phyloP scores from a whole-genome alignment of 352 stramenopile species.

The Phytophthora ohioensis region DNA sequence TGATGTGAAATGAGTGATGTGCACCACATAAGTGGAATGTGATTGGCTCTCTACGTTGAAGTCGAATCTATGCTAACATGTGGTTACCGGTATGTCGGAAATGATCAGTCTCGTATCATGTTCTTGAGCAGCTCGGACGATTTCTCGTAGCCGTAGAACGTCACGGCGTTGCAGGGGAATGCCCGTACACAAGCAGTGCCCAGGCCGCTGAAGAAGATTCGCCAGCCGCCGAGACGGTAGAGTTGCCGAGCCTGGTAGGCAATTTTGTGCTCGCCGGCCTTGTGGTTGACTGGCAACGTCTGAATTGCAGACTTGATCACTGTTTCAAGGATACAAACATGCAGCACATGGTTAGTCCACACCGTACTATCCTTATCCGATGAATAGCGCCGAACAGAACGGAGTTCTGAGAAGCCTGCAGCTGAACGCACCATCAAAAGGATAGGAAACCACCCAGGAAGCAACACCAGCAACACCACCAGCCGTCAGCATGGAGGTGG shows the following conservation, averaged over 20 bases:
- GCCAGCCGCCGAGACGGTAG: conserved; percentile 68
- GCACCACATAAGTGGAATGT: conserved; percentile 16
- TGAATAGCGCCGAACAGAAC: conserved; percentile 8
- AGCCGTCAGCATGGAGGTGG: conserved; percentile 85
- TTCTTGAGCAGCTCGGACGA: conserved; percentile 77
- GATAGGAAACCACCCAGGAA: conserved; percentile 86
- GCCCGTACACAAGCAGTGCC: conserved; percentile 80
- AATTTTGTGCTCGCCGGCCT: conserved; percentile 70
- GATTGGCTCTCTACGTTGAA: conserved; percentile 34
- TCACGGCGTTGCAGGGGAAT: conserved; percentile 88
- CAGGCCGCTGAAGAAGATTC: conserved; percentile 83
- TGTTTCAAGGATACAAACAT: conserved; percentile 23
- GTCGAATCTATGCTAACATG: conserved; percentile 22
- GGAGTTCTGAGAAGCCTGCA: conserved; percentile 8
- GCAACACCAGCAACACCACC: conserved; percentile 78
- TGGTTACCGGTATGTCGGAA: conserved; percentile 9
- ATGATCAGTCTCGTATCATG: conserved; percentile 33
- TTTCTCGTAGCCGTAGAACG: conserved; percentile 89
- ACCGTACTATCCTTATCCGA: conserved; percentile 13
- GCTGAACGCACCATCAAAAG: conserved; percentile 69
- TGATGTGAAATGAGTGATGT: conserved; percentile 18
- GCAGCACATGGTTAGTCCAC: conserved; percentile 17
- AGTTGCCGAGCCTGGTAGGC: conserved; percentile 74
- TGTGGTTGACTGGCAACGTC: conserved; percentile 68
- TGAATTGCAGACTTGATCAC: conserved; percentile 91